Evolutionary conservation across 352 stramenopile species (phyloP).

Genomic region (Aphanomyces astaci): DNA sequence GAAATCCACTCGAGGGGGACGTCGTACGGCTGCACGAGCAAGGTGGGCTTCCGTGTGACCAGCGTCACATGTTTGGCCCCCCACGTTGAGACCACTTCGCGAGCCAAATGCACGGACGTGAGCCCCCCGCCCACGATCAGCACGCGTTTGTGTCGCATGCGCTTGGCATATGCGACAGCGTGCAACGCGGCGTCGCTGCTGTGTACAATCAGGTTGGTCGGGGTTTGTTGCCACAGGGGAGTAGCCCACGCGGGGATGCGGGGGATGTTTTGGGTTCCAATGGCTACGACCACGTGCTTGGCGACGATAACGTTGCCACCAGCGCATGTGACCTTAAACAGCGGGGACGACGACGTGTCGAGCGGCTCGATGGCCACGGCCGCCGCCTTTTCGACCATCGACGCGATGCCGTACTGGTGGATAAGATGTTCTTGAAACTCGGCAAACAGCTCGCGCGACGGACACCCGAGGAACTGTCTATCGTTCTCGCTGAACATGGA

Average conservation of each 20-base stretch:
- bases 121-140: conserved; percentile 14
- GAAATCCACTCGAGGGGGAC: conserved; percentile 21
- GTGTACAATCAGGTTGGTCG: neutral
- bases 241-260: conserved; percentile 3
- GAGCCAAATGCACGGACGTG: conserved; percentile 17
- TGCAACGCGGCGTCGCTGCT: conserved; percentile 1
- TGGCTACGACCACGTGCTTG: conserved; percentile 15
- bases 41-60: neutral
- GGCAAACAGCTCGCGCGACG: conserved; percentile 8
- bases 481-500: conserved; percentile 21
- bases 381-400: neutral
- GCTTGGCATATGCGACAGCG: neutral
- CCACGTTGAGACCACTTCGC: conserved; percentile 3
- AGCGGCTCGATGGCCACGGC: neutral
- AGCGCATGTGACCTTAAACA: conserved; percentile 1
- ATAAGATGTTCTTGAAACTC: neutral
- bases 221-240: neutral
- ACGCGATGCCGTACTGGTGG: neutral
- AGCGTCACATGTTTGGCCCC: conserved; percentile 10
- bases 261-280: conserved; percentile 12
- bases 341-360: neutral
- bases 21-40: conserved; percentile 21
- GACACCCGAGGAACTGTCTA: conserved; percentile 15
- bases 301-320: neutral
- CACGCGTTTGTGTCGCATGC: conserved; percentile 1